phyloP scores from a whole-genome alignment of 2,329 filamentous ascomycete species.

The Fusarium concolor region DNA sequence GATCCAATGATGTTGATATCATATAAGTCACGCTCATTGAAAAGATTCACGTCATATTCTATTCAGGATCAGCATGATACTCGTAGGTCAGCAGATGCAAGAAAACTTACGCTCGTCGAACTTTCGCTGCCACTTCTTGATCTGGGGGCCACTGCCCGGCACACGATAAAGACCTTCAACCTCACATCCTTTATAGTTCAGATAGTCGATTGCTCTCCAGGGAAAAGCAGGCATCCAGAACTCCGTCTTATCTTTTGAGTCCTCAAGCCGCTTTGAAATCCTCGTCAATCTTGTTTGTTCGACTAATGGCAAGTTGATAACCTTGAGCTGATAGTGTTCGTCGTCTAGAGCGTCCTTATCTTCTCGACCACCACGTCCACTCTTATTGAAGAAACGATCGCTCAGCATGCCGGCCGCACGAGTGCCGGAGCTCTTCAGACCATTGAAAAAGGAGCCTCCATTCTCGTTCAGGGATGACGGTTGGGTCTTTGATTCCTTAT shows the following conservation, averaged over 20 bases:
- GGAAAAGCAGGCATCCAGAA: slow-evolving; percentile 99
- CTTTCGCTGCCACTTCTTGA: slow-evolving; percentile 91
- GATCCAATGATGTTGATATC: slow-evolving; percentile 97
- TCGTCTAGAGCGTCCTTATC: slow-evolving; percentile 78
- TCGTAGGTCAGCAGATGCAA: background rate
- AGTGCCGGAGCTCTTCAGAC: slow-evolving; percentile 44
- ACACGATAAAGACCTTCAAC: slow-evolving; percentile 94
- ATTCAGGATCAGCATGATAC: slow-evolving; percentile 13
- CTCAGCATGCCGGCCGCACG: slow-evolving; percentile 77
- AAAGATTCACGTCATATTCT: slow-evolving; percentile 91
- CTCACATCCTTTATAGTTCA: slow-evolving; percentile 94
- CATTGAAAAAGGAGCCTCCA: slow-evolving; percentile 54
- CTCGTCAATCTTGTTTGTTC: slow-evolving; percentile 91
- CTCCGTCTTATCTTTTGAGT: slow-evolving; percentile 93
- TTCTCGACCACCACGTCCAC: slow-evolving; percentile 74
- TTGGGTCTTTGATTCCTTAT: slow-evolving; percentile 62
- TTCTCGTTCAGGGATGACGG: slow-evolving; percentile 70
- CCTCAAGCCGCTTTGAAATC: slow-evolving; percentile 89
- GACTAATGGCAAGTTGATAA: slow-evolving; percentile 86
- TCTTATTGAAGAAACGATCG: slow-evolving; percentile 85
- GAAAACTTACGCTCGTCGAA: slow-evolving; percentile 80
- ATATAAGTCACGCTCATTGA: slow-evolving; percentile 87
- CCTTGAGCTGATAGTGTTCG: slow-evolving; percentile 84
- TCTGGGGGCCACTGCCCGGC: slow-evolving; percentile 87
- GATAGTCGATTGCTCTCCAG: slow-evolving; percentile 94